Conservation (phyloP, 73 alveolate genomes). For the Symbiodinium pilosum region DNA sequence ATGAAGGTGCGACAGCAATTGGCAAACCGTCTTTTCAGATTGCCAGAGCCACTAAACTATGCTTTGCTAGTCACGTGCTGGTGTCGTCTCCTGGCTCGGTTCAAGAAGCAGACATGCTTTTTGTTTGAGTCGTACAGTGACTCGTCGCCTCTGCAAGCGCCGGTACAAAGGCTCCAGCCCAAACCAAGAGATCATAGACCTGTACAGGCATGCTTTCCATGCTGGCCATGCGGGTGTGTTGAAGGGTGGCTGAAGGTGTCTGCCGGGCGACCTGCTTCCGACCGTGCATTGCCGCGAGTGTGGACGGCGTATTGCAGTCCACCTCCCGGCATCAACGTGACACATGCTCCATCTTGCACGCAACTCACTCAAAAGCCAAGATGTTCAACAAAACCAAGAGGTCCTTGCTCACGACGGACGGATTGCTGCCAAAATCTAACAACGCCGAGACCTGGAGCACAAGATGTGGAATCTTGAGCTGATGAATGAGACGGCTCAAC, state of each 20-base stretch:
- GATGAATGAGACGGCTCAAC: no score
- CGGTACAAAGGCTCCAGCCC: slow-evolving; percentile 62
- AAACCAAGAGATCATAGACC: slow-evolving; percentile 62
- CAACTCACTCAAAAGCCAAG: no score
- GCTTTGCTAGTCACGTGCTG: no score
- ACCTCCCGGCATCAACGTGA: not conserved
- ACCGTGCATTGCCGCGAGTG: slow-evolving; percentile 66
- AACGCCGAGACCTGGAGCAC: slow-evolving; percentile 44
- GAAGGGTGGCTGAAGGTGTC: not conserved
- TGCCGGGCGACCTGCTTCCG: slow-evolving; percentile 29
- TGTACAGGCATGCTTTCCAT: no score
- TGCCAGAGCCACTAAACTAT: no score
- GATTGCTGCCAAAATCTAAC: slow-evolving; percentile 61
- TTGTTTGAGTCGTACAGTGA: no score
- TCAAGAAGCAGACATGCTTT: no score
- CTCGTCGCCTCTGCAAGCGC: slow-evolving; percentile 22
- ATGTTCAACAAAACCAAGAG: no score
- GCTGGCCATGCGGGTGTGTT: not conserved
- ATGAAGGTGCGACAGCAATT: no score
- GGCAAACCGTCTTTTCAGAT: no score
- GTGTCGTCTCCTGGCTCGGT: no score
- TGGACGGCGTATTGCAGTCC: slow-evolving; percentile 52
- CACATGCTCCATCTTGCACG: not conserved
- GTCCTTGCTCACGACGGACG: slow-evolving; percentile 81
- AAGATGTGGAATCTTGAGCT: no score